Base-by-base conservation (phyloP, 768 basidiomycete species). In the Panellus pusillus region DNA sequence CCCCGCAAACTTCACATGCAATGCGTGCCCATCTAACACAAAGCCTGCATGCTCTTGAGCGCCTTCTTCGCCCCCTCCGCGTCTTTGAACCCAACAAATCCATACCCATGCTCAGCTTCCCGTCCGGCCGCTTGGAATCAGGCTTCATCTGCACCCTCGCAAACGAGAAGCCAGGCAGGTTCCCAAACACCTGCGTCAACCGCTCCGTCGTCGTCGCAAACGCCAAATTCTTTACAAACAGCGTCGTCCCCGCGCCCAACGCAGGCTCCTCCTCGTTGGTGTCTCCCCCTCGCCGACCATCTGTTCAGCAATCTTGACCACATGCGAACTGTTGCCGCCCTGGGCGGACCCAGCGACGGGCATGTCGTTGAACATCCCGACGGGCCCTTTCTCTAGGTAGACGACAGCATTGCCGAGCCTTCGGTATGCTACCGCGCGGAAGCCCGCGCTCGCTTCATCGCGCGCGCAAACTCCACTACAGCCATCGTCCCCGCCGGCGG, bases 171-270 rank as follows among this genome's bases (percentile, higher is more conserved):
- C 81, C 84, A 2, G 91, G 86, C 0, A 98, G 75, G 55, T 84
- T 77, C 29, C 82, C 77, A 66, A 96, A 91, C 31, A 89, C 77
- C 42, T 82, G 75, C 4, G 72, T 72, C 13, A 99, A 77, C 19
- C 84, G 79, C 53, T 88, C 87, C 29, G 84, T 74, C 0, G 92
- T 88, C 29, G 95, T 98, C n/a, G 82, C 76, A 72, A 98, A 98
- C n/a, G 92, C 78, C 38, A 99, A 74, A 63, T 98, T 98, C 82
- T 98, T 98, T 70, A 98, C 78, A 69, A 93, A 98, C 13, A 98
- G 79, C 14, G 95, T 98, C 38, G 89, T 79, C 1, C 92, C 94
- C 0, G 77, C 76, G 17, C 79, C 76, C n/a, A 82, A 65, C 14
- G 76, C 67, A 6, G 72, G 72, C 41, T 78, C 74, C 39, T 72